Base-by-base conservation (phyloP, 495 filamentous ascomycete genomes). In the Penicillium silybi region DNA sequence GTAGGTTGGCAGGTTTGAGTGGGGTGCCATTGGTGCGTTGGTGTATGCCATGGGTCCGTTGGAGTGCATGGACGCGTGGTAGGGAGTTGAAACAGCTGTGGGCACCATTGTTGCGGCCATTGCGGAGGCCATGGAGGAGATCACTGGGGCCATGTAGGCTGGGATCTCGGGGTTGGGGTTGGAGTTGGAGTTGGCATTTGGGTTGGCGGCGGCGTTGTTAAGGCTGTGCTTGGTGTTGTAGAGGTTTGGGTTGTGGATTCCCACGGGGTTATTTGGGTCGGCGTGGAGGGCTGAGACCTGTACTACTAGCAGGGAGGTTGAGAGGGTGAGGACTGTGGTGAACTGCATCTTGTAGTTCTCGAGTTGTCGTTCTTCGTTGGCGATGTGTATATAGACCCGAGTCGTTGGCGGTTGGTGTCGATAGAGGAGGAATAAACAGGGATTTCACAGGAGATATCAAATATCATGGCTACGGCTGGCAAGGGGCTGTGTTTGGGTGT, bases 311-410 rank as follows among this genome's bases (percentile, higher is more conserved):
- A 55, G 35, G 27, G 60, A 26, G 27, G 48, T 35, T 37, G 48
- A 43, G 4, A 63, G 22, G 44, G 49, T 34, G 42, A 63, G 45
- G 25, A 47, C 5, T 27, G 47, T 38, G 42, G 52, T 43, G 29
- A 60, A 3, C 8, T 58, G 50, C 61, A 63, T 63, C 17, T 48
- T 55, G 44, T 11, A 19, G 32, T 4, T 35, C 35, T 8, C 6
- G 32, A 0, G 39, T 41, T 41, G n/a, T 23, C 10, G 26, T 41
- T 45, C 34, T 16, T n/a, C 26, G 39, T 42, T 49, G 19, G 46
- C 6, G 22, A n/a, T 34, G 18, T 17, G 1, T 38, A 40, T 27
- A 27, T 54, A 27, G 29, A 32, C 29, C 37, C 35, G 50, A 46
- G 48, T 32, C 20, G 47, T 19, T 19, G 15, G 37, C 17, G 1